phyloP scores from a whole-genome alignment of 192 early-diverging fungal genomes.

The Chytriomyces sp. region DNA sequence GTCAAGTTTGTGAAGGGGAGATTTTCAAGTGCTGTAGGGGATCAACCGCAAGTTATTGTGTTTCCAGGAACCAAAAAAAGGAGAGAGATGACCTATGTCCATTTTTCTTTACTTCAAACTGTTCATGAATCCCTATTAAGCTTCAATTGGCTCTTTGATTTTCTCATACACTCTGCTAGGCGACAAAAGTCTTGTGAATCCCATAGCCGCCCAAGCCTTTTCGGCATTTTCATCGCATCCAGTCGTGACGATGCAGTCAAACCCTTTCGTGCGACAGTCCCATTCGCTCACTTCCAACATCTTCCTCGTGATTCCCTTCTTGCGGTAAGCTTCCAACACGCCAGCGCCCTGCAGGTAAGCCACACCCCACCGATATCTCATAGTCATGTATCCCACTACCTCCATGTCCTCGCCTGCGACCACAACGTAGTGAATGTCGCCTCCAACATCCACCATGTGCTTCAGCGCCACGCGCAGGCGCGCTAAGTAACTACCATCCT shows the following conservation, averaged over 20 bases:
- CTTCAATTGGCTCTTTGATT: too few relatives aligned
- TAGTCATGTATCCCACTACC: conserved; percentile 30
- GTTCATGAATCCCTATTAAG: too few relatives aligned
- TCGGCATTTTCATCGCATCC: background rate
- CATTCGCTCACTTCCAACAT: conserved; percentile 4
- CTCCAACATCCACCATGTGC: background rate
- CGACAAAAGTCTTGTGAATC: background rate
- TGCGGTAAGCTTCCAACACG: conserved; percentile 17
- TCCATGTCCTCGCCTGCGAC: background rate
- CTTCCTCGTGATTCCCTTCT: conserved; percentile 22
- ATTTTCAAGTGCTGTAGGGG: too few relatives aligned
- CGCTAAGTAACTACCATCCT: background rate
- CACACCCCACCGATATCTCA: conserved; percentile 20
- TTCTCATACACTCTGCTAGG: too few relatives aligned
- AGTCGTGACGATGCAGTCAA: background rate
- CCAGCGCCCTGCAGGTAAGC: conserved; percentile 31
- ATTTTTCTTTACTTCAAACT: too few relatives aligned
- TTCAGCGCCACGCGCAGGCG: background rate
- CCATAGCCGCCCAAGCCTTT: conserved; percentile 6
- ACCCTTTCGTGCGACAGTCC: background rate
- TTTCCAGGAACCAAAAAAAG: too few relatives aligned
- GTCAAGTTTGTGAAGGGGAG: too few relatives aligned
- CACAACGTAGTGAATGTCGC: background rate
- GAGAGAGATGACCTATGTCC: too few relatives aligned
- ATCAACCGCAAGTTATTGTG: too few relatives aligned